phyloP scores from a whole-genome alignment of 345 rosid species.

The Populus deltoides region DNA sequence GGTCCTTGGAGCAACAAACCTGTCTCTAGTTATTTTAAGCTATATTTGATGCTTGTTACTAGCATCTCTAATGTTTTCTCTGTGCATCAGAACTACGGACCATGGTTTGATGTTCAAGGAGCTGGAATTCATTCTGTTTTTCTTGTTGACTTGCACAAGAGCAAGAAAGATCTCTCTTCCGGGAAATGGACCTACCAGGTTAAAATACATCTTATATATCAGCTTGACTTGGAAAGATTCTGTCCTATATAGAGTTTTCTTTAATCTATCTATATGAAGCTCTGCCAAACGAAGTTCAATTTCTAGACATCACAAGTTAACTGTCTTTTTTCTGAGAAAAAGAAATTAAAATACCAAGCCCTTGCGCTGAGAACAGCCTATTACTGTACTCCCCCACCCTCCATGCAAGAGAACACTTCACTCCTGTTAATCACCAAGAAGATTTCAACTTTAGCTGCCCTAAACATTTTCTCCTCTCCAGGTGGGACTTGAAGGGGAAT shows the following conservation, averaged over 20 bases:
- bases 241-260: neutral
- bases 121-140: slow-evolving; percentile 46
- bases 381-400: too few relatives aligned
- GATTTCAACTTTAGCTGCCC: neutral
- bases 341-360: neutral
- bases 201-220: neutral
- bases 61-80: neutral
- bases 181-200: slow-evolving; percentile 63
- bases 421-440: neutral
- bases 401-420: neutral
- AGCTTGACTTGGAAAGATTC: neutral
- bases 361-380: too few relatives aligned
- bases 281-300: too few relatives aligned
- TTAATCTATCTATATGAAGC: too few relatives aligned
- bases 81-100: slow-evolving; percentile 51
- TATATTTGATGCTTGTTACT: neutral
- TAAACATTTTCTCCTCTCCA: slow-evolving; percentile 12
- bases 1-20: neutral
- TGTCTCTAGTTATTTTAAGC: neutral
- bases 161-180: slow-evolving; percentile 34
- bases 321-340: neutral
- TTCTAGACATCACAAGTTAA: neutral
- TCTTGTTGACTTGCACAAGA: slow-evolving; percentile 26
- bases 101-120: slow-evolving; percentile 59
- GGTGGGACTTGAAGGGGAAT: slow-evolving; percentile 66